A percentile compares a stretch with the other conserved stretches of the same genome.
These are phyloP conservation scores for Cordyceps cateniannulata DNA, from an alignment of 2,329 filamentous ascomycete genomes.

Conservation along the genomic window DNA sequence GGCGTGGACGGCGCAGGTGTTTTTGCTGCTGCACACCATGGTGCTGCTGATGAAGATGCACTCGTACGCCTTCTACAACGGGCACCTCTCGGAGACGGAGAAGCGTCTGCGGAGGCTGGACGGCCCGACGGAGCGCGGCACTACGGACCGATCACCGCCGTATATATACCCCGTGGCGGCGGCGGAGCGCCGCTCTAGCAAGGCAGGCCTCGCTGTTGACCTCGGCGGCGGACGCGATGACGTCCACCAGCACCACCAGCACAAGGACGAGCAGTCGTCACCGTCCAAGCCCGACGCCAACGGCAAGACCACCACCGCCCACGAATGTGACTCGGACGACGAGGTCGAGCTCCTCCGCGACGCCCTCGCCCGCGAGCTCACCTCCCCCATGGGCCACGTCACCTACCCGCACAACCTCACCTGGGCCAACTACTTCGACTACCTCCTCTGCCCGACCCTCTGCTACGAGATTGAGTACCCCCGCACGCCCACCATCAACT, in stretches of 20 bases:
- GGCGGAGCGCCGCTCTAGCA: constrained; percentile 34
- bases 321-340: constrained; percentile 30
- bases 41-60: constrained; percentile 98
- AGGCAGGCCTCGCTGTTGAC: constrained; percentile 26
- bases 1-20: constrained; percentile 98
- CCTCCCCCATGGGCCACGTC: constrained; percentile 79
- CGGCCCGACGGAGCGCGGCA: constrained; percentile 52
- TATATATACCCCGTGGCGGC: constrained; percentile 68
- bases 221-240: constrained; percentile 5
- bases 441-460: constrained; percentile 83
- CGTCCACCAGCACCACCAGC: constrained; percentile 2
- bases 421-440: constrained; percentile 76
- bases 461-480: constrained; percentile 98
- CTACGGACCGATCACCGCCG: constrained; percentile 57
- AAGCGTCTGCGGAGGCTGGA: constrained; percentile 76
- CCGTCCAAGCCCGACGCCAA: constrained; percentile 14
- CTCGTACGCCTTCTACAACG: constrained; percentile 97
- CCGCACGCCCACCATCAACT: constrained; percentile 66
- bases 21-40: constrained; percentile 84
- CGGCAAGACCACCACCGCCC: not conserved
- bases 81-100: constrained; percentile 83
- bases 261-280: not conserved
- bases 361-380: constrained; percentile 84
- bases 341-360: constrained; percentile 68
- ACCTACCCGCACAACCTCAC: constrained; percentile 89